Base-by-base conservation (phyloP, 805 yeast species). In the Cephaloascus fragrans region DNA sequence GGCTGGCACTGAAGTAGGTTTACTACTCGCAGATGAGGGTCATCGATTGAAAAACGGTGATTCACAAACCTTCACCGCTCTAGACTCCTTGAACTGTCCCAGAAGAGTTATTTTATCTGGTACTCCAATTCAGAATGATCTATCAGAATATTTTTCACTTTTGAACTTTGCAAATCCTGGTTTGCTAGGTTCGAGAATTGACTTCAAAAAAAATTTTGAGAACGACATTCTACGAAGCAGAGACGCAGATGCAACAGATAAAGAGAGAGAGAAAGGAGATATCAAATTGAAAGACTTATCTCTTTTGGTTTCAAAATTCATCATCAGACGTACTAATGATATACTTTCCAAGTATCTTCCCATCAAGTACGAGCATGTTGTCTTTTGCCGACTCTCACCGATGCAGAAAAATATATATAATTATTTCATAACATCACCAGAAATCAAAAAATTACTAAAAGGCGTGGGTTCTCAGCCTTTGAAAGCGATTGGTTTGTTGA, bases 91-190 rank as follows among this genome's bases (percentile, higher is more conserved):
- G 40, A 77, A 82, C 38, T 90, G 95, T 54, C 78, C 81, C 37
- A 69, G 98, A 51, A 71, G 98, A 41, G 97, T 90, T 5, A 90
- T 90, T 46, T 62, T 90, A 18, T 86, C 96, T 1, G 98, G 98
- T 31, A 90, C 98, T 0, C 98, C 98, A 1, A 89, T 90, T 46
- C 98, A 90, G 57, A 90, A 90, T 51, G 97, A 90, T 62, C 66
- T 90, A 28, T 81, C 95, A 0, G 98, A 90, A 59, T 90, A 90
- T 61, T 93, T 88, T 53, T 85, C 97, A 1, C 62, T 90, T 37
- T 64, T 93, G 43, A 85, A 80, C 50, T 90, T 90, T 64, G 95
- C 97, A 6, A 93, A 90, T 54, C 98, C 98, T 0, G 96, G 96
- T 0, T 71, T 86, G 31, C 62, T 93, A 35, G 98, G 98, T 0